These are phyloP conservation scores for Pholiota adiposa DNA, from an alignment of 1,284 basidiomycete species.

Conservation along the genomic window DNA sequence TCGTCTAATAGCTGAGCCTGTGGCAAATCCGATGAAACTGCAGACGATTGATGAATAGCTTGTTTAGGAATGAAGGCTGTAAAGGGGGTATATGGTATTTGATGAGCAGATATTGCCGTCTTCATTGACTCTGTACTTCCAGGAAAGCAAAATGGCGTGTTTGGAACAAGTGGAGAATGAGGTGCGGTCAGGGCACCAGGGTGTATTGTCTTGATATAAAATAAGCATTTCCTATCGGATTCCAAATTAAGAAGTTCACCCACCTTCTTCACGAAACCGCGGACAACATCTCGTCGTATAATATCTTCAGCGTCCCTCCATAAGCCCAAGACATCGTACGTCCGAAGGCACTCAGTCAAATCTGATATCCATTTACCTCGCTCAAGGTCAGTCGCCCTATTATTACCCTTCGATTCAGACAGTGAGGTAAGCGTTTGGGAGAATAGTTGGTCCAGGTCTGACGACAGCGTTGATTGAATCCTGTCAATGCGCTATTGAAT, in stretches of 20 bases:
- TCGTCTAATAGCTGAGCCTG: slow-evolving; percentile 64
- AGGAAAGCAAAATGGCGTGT: slow-evolving; percentile 60
- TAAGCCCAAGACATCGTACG: slow-evolving; percentile 81
- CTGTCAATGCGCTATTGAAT: slow-evolving; percentile 72
- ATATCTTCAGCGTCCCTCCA: slow-evolving; percentile 90
- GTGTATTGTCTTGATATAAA: slow-evolving; percentile 63
- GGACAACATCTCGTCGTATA: slow-evolving; percentile 70
- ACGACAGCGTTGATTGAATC: slow-evolving; percentile 79
- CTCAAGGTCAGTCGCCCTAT: slow-evolving; percentile 59
- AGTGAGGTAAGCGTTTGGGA: slow-evolving; percentile 55
- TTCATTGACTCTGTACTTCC: slow-evolving; percentile 26
- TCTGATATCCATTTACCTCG: slow-evolving; percentile 66
- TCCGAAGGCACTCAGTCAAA: slow-evolving; percentile 78
- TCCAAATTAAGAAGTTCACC: slow-evolving; percentile 21
- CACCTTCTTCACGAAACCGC: slow-evolving; percentile 79
- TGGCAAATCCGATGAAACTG: slow-evolving; percentile 30
- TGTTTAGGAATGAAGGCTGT: slow-evolving; percentile 64
- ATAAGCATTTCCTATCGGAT: slow-evolving; percentile 3
- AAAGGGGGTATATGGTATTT: slow-evolving; percentile 75
- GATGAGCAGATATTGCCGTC: slow-evolving; percentile 38
- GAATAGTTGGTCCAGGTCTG: slow-evolving; percentile 84
- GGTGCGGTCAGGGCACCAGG: slow-evolving; percentile 68
- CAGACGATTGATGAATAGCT: slow-evolving; percentile 33
- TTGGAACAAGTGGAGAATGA: slow-evolving; percentile 75
- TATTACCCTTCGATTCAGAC: slow-evolving; percentile 48